phyloP scores from a whole-genome alignment of 1,139 yeast species.

The Nakaseomyces sp. region DNA sequence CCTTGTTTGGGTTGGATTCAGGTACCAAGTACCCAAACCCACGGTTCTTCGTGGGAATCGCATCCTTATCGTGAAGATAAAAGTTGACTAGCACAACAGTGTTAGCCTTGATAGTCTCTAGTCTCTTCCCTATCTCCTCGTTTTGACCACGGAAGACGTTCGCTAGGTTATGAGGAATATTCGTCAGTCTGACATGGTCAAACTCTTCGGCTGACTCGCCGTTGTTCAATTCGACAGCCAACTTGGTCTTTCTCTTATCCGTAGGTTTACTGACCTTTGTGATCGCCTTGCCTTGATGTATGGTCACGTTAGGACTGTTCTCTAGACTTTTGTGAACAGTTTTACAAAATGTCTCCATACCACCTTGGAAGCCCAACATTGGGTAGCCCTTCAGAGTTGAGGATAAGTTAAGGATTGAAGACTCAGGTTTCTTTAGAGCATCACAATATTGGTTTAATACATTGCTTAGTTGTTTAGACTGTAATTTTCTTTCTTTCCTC shows the following conservation, averaged over 20 bases:
- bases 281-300: constrained; percentile 30
- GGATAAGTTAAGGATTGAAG: constrained; percentile 35
- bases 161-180: constrained; percentile 36
- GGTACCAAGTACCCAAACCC: constrained; percentile 94
- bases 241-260: constrained; percentile 9
- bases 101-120: constrained; percentile 38
- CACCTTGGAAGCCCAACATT: constrained; percentile 44
- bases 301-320: constrained; percentile 35
- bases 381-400: constrained; percentile 40
- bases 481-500: constrained; percentile 12
- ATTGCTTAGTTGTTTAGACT: constrained; percentile 8
- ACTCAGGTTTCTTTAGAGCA: constrained; percentile 32
- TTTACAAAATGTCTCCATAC: constrained; percentile 46
- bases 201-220: constrained; percentile 23
- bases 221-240: constrained; percentile 14
- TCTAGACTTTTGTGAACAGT: constrained; percentile 35
- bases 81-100: constrained; percentile 55
- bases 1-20: constrained; percentile 42
- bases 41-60: constrained; percentile 30
- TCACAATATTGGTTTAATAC: constrained; percentile 17
- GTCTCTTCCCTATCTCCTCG: constrained; percentile 20
- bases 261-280: constrained; percentile 9
- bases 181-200: constrained; percentile 53
- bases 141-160: constrained; percentile 15
- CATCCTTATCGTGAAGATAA: constrained; percentile 40